Percentiles rank a stretch among this genome's conserved stretches.
Evolutionary conservation across 441 rosid species (phyloP).

Genomic region (Pelargonium fulgidum): DNA sequence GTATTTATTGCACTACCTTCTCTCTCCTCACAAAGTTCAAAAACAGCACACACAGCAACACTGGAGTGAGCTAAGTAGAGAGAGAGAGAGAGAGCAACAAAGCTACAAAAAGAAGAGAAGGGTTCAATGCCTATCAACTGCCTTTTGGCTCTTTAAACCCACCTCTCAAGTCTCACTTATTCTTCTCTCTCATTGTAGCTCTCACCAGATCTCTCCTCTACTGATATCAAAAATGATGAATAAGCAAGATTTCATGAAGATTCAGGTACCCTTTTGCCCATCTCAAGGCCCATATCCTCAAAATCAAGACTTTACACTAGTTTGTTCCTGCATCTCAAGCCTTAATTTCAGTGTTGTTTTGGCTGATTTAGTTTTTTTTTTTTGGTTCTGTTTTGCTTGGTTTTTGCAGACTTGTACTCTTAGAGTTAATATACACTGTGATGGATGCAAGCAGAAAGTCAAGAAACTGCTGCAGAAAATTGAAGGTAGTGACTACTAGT

Average conservation of each 20-base stretch:
- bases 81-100: not conserved
- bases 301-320: not conserved
- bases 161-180: not conserved
- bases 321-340: conserved; percentile 3
- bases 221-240: not conserved
- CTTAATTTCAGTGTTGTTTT: not conserved
- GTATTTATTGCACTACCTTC: not conserved
- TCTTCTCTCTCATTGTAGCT: not conserved
- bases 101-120: conserved; percentile 4
- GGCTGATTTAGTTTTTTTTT: not conserved
- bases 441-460: conserved; percentile 83
- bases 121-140: not conserved
- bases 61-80: not conserved
- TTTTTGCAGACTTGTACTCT: conserved; percentile 70
- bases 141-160: not conserved
- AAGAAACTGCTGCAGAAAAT: conserved; percentile 63
- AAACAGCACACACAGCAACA: not conserved
- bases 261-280: conserved; percentile 2
- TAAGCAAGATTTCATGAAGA: conserved; percentile 4
- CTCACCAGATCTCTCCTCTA: not conserved
- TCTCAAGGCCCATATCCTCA: not conserved
- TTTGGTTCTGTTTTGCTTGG: not conserved
- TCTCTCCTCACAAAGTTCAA: conserved; percentile 4
- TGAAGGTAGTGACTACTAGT: conserved; percentile 47
- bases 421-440: conserved; percentile 85